Conservation (phyloP, 1,139 yeast species). For the Suhomyces taliae region DNA sequence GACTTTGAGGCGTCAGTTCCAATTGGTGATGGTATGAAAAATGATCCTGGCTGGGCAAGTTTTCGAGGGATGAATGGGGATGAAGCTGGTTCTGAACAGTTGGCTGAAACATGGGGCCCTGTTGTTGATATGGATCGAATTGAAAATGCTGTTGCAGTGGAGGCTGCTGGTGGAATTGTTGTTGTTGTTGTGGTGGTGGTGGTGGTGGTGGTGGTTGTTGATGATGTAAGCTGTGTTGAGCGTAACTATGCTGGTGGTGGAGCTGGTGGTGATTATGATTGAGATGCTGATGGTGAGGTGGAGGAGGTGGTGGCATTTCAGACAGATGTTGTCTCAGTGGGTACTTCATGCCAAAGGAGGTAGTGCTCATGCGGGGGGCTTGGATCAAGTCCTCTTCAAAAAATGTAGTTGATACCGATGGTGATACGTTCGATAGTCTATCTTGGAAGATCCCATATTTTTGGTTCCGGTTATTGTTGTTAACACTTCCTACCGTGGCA, state of each 20-base stretch:
- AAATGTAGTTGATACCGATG: constrained; percentile 15
- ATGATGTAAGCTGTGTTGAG: background rate
- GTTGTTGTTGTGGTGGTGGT: background rate
- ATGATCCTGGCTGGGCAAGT: background rate
- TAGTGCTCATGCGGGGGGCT: constrained; percentile 1
- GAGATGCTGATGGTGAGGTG: background rate
- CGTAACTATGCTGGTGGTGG: background rate
- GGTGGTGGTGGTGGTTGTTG: background rate
- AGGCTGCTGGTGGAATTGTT: background rate
- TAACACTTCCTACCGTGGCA: constrained; percentile 3
- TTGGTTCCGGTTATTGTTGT: background rate
- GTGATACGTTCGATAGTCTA: constrained; percentile 15
- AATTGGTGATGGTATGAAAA: background rate
- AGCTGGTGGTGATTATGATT: background rate
- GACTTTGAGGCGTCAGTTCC: background rate
- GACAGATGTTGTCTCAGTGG: background rate
- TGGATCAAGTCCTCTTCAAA: constrained; percentile 8
- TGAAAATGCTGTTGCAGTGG: constrained; percentile 1
- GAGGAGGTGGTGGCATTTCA: background rate
- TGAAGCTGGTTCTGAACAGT: background rate
- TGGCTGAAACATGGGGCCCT: background rate
- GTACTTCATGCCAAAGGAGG: background rate
- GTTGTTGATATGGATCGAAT: background rate
- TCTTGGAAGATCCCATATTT: constrained; percentile 18
- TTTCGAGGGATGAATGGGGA: constrained; percentile 4